Conservation (phyloP, 2,329 filamentous ascomycete genomes). For the Ceratocystis harringtonii region DNA sequence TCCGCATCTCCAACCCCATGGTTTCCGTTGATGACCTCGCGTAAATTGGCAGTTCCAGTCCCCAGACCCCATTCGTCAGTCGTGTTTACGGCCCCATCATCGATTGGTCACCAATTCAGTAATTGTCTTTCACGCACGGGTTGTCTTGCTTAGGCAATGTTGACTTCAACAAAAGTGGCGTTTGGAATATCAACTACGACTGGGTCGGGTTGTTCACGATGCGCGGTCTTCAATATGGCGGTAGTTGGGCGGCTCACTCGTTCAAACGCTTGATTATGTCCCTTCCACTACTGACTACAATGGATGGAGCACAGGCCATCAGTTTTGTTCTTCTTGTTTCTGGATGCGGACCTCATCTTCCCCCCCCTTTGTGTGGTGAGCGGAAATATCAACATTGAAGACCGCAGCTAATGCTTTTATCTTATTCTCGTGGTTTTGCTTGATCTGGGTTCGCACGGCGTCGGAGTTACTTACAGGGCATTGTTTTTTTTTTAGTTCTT, state of each 20-base stretch:
- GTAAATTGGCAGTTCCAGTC: conserved; percentile 14
- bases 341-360: neutral
- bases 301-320: neutral
- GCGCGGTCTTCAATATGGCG: conserved; percentile 5
- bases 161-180: neutral
- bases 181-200: conserved; percentile 5
- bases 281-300: neutral
- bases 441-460: conserved; percentile 17
- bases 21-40: conserved; percentile 36
- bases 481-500: conserved; percentile 12
- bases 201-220: conserved; percentile 5
- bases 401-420: conserved; percentile 16
- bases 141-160: neutral
- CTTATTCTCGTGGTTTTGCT: conserved; percentile 15
- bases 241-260: neutral
- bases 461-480: conserved; percentile 18
- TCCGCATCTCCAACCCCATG: conserved; percentile 38
- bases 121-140: neutral
- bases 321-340: neutral
- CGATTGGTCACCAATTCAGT: neutral
- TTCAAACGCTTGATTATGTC: neutral
- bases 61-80: neutral
- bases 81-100: neutral
- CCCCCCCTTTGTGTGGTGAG: neutral
- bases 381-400: conserved; percentile 1